Evolutionary conservation across 768 basidiomycete genomes (phyloP).

Genomic region (Lyophyllum semitale): DNA sequence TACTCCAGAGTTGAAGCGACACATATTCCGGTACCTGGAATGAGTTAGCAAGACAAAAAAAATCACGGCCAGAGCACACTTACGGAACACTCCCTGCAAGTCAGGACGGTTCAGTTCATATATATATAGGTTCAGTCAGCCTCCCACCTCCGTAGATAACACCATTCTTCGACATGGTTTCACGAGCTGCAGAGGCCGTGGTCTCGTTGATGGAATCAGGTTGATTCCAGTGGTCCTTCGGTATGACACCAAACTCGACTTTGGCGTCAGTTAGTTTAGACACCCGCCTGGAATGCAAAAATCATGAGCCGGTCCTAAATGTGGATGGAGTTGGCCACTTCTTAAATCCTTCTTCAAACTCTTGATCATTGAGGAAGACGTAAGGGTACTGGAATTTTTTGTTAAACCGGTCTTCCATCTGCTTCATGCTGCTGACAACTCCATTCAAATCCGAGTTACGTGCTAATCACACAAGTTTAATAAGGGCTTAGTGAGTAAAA

Average conservation of each 20-base stretch:
- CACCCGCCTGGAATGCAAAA: constrained; percentile 42
- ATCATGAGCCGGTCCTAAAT: constrained; percentile 5
- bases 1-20: constrained; percentile 93
- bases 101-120: constrained; percentile 5
- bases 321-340: constrained; percentile 31
- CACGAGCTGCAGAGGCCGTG: constrained; percentile 61
- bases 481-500: neutral
- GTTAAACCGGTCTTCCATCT: constrained; percentile 91
- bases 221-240: constrained; percentile 77
- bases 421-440: constrained; percentile 65
- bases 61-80: constrained; percentile 20
- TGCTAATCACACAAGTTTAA: constrained; percentile 32
- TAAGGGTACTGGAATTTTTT: constrained; percentile 83
- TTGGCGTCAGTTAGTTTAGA: constrained; percentile 59
- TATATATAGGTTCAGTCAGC: neutral
- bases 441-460: constrained; percentile 63
- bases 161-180: constrained; percentile 67
- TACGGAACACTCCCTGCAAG: constrained; percentile 73
- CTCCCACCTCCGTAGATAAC: constrained; percentile 68
- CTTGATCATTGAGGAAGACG: constrained; percentile 83
- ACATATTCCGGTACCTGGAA: constrained; percentile 89
- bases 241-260: constrained; percentile 80
- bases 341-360: constrained; percentile 75
- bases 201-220: constrained; percentile 80
- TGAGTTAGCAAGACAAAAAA: neutral